These are phyloP conservation scores for Kappamyces sp. DNA, from an alignment of 192 early-diverging fungal genomes.

Conservation along the genomic window DNA sequence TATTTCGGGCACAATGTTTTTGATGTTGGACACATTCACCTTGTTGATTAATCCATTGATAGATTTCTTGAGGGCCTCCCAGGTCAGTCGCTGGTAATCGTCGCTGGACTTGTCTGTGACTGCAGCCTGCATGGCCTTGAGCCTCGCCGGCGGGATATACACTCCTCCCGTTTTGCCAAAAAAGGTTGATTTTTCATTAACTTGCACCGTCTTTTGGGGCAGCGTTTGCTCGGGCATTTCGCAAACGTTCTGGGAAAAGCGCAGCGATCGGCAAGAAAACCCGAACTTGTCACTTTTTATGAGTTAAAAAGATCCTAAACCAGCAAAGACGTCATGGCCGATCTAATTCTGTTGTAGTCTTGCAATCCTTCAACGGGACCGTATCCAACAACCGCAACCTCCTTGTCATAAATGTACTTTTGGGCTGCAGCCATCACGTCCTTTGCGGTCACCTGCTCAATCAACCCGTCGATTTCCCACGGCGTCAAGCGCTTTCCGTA, in stretches of 20 bases:
- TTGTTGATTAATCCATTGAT: slow-evolving; percentile 96
- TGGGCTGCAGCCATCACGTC: slow-evolving; percentile 82
- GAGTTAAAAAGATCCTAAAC: too few relatives aligned
- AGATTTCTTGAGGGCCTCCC: slow-evolving; percentile 90
- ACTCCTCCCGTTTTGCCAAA: slow-evolving; percentile 60
- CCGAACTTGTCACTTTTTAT: too few relatives aligned
- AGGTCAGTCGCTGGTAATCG: slow-evolving; percentile 81
- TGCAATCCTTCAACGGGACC: slow-evolving; percentile 85
- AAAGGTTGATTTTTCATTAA: neutral
- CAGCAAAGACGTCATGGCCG: slow-evolving; percentile 51
- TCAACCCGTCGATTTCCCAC: slow-evolving; percentile 77
- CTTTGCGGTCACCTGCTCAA: slow-evolving; percentile 76
- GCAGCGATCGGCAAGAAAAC: too few relatives aligned
- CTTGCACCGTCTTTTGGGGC: neutral
- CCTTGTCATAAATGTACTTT: slow-evolving; percentile 86
- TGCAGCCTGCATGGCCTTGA: slow-evolving; percentile 62
- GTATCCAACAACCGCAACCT: slow-evolving; percentile 75
- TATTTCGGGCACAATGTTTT: slow-evolving; percentile 80
- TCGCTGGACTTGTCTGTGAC: slow-evolving; percentile 62
- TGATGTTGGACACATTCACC: slow-evolving; percentile 85
- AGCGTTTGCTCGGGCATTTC: neutral
- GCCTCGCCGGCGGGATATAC: slow-evolving; percentile 79
- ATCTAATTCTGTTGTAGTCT: slow-evolving; percentile 83
- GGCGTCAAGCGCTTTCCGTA: slow-evolving; percentile 86
- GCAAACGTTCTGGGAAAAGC: neutral